These are phyloP conservation scores for Gentiana straminea DNA, from an alignment of 257 asterid genomes.

Conservation along the genomic window DNA sequence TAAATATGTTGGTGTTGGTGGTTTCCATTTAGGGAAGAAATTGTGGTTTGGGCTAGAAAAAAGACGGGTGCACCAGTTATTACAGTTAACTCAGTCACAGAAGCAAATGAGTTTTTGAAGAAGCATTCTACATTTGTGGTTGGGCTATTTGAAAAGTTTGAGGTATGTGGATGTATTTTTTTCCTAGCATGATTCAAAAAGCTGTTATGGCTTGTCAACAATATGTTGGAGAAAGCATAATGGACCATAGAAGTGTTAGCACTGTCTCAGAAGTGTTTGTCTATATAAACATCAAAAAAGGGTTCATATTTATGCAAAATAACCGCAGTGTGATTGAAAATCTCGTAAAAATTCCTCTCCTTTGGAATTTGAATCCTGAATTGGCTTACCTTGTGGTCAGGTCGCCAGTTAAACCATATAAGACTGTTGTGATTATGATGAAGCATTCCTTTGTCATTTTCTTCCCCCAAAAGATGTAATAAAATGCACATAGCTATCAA, in stretches of 20 bases:
- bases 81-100: conserved; percentile 41
- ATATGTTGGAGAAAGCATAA: neutral
- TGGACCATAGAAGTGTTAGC: neutral
- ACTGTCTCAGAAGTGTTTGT: too few species aligned
- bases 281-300: too few species aligned
- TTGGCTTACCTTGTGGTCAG: too few species aligned
- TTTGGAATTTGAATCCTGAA: too few species aligned
- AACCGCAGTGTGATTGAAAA: too few species aligned
- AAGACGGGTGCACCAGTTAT: conserved; percentile 76
- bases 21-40: conserved; percentile 57
- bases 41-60: conserved; percentile 85
- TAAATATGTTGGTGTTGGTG: neutral
- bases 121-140: conserved; percentile 58
- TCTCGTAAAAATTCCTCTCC: too few species aligned
- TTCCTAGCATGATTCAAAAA: too few species aligned
- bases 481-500: neutral
- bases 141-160: conserved; percentile 62
- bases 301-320: too few species aligned
- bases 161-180: conserved; percentile 32
- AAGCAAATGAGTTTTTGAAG: conserved; percentile 59
- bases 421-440: too few species aligned
- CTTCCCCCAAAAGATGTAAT: neutral
- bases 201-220: neutral
- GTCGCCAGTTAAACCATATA: too few species aligned
- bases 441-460: neutral